These are phyloP conservation scores for Aquilaria malaccensis DNA, from an alignment of 345 rosid species.

Conservation along the genomic window DNA sequence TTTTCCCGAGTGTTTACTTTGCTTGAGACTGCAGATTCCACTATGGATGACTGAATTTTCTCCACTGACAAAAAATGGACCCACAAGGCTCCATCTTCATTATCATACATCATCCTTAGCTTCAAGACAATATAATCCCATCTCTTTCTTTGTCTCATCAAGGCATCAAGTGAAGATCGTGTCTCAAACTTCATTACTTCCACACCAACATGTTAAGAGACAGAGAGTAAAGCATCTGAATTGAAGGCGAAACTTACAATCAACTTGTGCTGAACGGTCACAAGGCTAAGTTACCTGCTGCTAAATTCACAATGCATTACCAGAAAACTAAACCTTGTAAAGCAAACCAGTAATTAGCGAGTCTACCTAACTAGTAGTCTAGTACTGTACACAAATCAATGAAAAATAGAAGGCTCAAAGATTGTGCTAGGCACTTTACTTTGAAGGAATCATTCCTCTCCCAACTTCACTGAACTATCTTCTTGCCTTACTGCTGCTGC, in stretches of 20 bases:
- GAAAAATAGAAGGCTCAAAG: background rate
- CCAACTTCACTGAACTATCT: conserved; percentile 28
- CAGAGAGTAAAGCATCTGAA: too few relatives aligned
- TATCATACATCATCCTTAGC: conserved; percentile 1
- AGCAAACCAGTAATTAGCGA: background rate
- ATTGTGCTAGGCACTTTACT: background rate
- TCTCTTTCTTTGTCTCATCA: background rate
- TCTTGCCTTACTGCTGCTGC: conserved; percentile 50
- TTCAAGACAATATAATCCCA: background rate
- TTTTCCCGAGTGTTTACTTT: conserved; percentile 25
- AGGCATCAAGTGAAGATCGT: conserved; percentile 13
- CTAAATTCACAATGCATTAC: too few relatives aligned
- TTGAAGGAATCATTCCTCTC: conserved; percentile 24
- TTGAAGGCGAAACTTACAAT: too few relatives aligned
- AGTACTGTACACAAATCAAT: conserved; percentile 9
- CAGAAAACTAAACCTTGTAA: conserved; percentile 19
- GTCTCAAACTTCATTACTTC: conserved; percentile 7
- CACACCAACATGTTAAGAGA: too few relatives aligned
- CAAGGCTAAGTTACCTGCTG: too few relatives aligned
- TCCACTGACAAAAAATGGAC: conserved; percentile 32
- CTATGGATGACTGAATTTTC: conserved; percentile 22
- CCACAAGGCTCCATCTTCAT: conserved; percentile 20
- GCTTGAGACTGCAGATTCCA: conserved; percentile 54
- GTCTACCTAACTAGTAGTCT: background rate
- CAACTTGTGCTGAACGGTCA: too few relatives aligned